Conservation (phyloP, 371 early-diverging fungal genomes). For the Capniomyces stellatus region DNA sequence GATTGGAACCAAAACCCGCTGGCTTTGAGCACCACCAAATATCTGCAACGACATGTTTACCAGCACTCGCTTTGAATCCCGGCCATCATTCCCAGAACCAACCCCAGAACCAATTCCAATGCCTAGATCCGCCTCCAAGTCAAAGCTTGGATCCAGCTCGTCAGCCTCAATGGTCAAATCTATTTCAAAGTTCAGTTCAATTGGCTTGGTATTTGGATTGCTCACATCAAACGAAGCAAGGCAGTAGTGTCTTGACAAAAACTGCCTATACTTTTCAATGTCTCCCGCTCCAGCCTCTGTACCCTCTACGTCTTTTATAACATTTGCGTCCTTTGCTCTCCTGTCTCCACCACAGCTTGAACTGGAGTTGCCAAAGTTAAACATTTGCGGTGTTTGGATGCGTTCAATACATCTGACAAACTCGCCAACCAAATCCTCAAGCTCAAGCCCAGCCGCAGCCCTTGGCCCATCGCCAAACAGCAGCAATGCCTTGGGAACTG, state of each 20-base stretch:
- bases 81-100: background rate
- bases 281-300: background rate
- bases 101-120: background rate
- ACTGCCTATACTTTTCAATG: background rate
- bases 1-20: background rate
- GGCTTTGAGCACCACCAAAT: background rate
- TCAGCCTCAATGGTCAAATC: no score
- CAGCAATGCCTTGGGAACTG: background rate
- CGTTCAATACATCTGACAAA: background rate
- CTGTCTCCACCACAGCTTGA: background rate
- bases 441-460: no score
- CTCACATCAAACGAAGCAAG: background rate
- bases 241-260: background rate
- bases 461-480: no score
- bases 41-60: background rate
- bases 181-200: background rate
- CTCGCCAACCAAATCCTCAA: background rate
- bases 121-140: background rate
- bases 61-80: background rate
- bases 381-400: background rate
- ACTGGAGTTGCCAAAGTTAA: background rate
- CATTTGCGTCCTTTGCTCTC: no score
- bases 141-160: no score
- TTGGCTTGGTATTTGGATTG: background rate
- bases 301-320: no score